These are phyloP conservation scores for Cladosporium oxysporum DNA, from an alignment of 2,329 filamentous ascomycete species.

Conservation along the genomic window DNA sequence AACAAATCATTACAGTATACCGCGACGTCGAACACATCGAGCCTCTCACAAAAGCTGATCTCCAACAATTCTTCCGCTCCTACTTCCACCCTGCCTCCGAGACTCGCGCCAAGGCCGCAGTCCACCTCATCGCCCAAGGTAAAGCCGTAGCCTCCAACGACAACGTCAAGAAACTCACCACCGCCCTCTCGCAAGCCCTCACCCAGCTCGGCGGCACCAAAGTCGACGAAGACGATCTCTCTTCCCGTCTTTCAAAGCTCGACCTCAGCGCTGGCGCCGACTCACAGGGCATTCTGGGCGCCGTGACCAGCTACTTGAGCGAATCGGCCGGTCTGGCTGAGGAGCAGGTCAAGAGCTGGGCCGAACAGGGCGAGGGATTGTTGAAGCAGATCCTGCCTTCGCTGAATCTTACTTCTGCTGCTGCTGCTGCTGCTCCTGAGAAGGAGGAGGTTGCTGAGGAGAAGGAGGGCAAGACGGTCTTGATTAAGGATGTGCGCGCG, in stretches of 20 bases:
- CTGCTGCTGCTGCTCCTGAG: not conserved
- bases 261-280: conserved; percentile 49
- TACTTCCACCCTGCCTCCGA: conserved; percentile 75
- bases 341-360: conserved; percentile 51
- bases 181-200: conserved; percentile 50
- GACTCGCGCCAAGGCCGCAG: conserved; percentile 75
- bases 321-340: conserved; percentile 49
- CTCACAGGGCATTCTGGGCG: conserved; percentile 40
- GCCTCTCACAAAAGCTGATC: conserved; percentile 73
- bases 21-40: conserved; percentile 76
- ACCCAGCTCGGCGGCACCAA: conserved; percentile 48
- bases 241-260: conserved; percentile 47
- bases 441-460: conserved; percentile 10
- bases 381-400: conserved; percentile 48
- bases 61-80: conserved; percentile 74
- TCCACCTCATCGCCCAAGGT: conserved; percentile 79
- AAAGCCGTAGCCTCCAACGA: conserved; percentile 37
- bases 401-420: conserved; percentile 41
- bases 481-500: conserved; percentile 75
- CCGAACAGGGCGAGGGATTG: conserved; percentile 53
- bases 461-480: conserved; percentile 49
- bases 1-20: conserved; percentile 54
- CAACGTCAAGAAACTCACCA: conserved; percentile 42
- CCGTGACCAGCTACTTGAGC: conserved; percentile 43
- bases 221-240: conserved; percentile 47